These are phyloP conservation scores for Hypomyces perniciosus DNA, from an alignment of 2,329 filamentous ascomycete genomes.

Conservation along the genomic window DNA sequence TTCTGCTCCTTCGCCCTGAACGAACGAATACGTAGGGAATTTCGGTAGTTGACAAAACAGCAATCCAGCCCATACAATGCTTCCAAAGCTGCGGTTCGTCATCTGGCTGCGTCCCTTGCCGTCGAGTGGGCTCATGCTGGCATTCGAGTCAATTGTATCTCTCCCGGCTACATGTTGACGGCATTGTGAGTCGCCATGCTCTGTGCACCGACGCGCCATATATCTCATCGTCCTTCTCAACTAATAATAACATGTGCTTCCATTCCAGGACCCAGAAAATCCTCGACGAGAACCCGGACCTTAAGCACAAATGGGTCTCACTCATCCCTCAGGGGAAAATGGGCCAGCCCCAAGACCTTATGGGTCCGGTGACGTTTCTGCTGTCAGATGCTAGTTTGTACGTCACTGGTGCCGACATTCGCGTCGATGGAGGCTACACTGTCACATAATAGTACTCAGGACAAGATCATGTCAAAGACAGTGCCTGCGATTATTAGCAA, in stretches of 20 bases:
- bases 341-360: constrained; percentile 84
- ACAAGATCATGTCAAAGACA: background rate
- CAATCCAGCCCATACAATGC: constrained; percentile 73
- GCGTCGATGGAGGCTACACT: constrained; percentile 88
- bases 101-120: constrained; percentile 79
- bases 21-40: background rate
- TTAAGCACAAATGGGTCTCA: constrained; percentile 85
- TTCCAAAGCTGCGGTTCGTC: constrained; percentile 84
- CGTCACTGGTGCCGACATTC: constrained; percentile 66
- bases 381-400: constrained; percentile 73
- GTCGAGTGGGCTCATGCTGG: constrained; percentile 88
- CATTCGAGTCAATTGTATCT: constrained; percentile 93
- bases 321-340: constrained; percentile 91
- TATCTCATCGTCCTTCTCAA: background rate
- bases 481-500: too few species aligned
- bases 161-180: constrained; percentile 93
- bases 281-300: constrained; percentile 83
- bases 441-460: constrained; percentile 40
- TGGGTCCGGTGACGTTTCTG: constrained; percentile 86
- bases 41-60: constrained; percentile 11
- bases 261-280: constrained; percentile 77
- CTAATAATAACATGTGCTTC: constrained; percentile 3
- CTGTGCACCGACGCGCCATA: constrained; percentile 4
- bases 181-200: constrained; percentile 59
- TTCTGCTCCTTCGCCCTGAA: constrained; percentile 6